These are phyloP conservation scores for Nematodospora valgi DNA, from an alignment of 805 yeast genomes.

Conservation along the genomic window DNA sequence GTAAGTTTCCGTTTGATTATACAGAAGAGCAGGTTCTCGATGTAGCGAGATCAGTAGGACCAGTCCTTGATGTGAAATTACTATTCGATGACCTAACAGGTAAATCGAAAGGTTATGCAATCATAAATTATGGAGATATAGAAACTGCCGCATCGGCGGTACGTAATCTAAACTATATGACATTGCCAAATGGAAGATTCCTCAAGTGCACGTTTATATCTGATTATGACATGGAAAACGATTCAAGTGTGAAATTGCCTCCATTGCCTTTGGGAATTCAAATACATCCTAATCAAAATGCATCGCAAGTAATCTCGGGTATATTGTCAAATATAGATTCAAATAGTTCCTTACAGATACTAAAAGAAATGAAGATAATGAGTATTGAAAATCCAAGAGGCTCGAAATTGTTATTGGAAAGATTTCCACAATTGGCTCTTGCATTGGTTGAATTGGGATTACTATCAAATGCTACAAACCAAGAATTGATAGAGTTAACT, in stretches of 20 bases:
- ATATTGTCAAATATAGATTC: constrained; percentile 47
- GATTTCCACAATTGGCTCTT: constrained; percentile 78
- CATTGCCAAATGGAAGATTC: constrained; percentile 48
- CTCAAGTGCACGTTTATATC: constrained; percentile 57
- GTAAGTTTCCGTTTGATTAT: constrained; percentile 88
- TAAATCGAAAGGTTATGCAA: constrained; percentile 86
- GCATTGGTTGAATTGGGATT: constrained; percentile 73
- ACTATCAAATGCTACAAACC: constrained; percentile 30
- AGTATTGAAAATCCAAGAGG: constrained; percentile 52
- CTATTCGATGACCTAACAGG: constrained; percentile 88
- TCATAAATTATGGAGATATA: constrained; percentile 74
- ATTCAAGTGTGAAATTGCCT: constrained; percentile 28
- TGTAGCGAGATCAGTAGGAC: constrained; percentile 84
- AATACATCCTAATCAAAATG: constrained; percentile 36
- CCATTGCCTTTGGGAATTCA: constrained; percentile 41
- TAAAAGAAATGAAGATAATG: constrained; percentile 60
- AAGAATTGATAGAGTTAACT: constrained; percentile 34
- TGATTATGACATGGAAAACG: constrained; percentile 13
- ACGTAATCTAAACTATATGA: constrained; percentile 75
- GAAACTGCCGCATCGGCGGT: constrained; percentile 92
- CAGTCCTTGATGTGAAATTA: constrained; percentile 70
- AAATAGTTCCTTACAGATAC: constrained; percentile 43
- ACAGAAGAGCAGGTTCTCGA: constrained; percentile 92
- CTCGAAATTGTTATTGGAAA: constrained; percentile 58
- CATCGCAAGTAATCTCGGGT: constrained; percentile 42